phyloP scores from a whole-genome alignment of 345 rosid genomes.

The Arabis alpina region DNA sequence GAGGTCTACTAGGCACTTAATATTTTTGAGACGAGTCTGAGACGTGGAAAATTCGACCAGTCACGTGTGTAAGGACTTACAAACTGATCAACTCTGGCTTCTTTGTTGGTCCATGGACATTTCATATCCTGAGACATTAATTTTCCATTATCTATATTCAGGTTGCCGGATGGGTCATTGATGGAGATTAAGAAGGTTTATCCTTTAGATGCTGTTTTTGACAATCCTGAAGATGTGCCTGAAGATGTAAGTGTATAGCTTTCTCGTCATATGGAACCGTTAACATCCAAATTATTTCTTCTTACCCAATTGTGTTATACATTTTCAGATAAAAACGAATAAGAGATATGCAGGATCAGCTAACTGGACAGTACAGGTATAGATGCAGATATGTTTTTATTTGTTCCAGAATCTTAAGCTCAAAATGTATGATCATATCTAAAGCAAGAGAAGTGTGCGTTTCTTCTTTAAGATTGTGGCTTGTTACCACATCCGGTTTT shows the following conservation, averaged over 20 bases:
- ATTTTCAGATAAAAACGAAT: conserved; percentile 72
- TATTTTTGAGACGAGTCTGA: conserved; percentile 88
- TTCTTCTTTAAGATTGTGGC: neutral
- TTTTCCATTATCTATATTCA: conserved; percentile 39
- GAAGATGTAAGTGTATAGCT: conserved; percentile 67
- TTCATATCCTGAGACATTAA: neutral
- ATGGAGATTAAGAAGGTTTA: conserved; percentile 93
- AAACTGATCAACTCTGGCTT: conserved; percentile 11
- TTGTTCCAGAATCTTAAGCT: conserved; percentile 4
- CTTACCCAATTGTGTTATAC: conserved; percentile 14
- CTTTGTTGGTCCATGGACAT: conserved; percentile 8
- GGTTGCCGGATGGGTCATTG: conserved; percentile 91
- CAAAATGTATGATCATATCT: neutral
- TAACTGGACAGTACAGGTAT: conserved; percentile 98
- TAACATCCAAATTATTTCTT: conserved; percentile 15
- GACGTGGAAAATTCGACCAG: conserved; percentile 93
- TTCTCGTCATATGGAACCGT: conserved; percentile 6
- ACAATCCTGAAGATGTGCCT: conserved; percentile 82
- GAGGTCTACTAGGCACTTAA: conserved; percentile 67
- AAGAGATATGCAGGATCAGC: conserved; percentile 89
- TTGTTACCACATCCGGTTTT: conserved; percentile 5
- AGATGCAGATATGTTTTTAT: conserved; percentile 19
- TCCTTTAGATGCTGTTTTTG: conserved; percentile 91
- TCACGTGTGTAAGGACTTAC: conserved; percentile 78
- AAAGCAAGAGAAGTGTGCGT: neutral